Evolutionary conservation across 129 eudicot species (phyloP).

Genomic region (Arctium lappa): DNA sequence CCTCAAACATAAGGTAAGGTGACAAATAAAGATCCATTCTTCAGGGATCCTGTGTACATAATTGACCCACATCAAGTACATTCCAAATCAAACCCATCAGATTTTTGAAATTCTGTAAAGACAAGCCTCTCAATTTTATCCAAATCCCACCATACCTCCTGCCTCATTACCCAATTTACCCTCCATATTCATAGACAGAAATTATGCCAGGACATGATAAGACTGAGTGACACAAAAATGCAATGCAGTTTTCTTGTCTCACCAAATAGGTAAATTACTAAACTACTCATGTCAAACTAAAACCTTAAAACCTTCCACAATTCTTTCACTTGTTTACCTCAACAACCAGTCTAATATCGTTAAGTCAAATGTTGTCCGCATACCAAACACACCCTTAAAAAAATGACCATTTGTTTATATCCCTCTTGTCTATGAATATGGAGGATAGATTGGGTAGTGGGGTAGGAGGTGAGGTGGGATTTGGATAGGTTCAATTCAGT

Average conservation of each 20-base stretch:
- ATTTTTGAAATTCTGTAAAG: not conserved
- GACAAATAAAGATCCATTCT: constrained; percentile 26
- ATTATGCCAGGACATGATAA: not conserved
- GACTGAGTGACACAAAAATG: not conserved
- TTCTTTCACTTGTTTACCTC: not conserved
- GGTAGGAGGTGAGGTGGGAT: not conserved
- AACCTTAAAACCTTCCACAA: not conserved
- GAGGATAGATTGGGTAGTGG: not conserved
- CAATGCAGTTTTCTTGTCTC: not conserved
- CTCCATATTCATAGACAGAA: not conserved
- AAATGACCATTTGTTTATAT: not conserved
- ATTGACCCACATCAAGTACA: constrained; percentile 22
- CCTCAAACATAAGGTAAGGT: constrained; percentile 13
- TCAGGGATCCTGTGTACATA: constrained; percentile 18
- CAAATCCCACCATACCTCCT: not conserved
- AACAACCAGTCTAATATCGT: not conserved
- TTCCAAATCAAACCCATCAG: constrained; percentile 14
- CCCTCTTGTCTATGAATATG: not conserved
- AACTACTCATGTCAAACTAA: no score
- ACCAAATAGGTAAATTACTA: not conserved
- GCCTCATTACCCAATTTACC: not conserved
- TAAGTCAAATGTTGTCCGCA: not conserved
- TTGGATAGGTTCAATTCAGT: not conserved
- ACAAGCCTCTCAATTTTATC: not conserved
- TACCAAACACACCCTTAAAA: not conserved